These are phyloP conservation scores for Trametes elegans DNA, from an alignment of 768 basidiomycete genomes.

Conservation along the genomic window DNA sequence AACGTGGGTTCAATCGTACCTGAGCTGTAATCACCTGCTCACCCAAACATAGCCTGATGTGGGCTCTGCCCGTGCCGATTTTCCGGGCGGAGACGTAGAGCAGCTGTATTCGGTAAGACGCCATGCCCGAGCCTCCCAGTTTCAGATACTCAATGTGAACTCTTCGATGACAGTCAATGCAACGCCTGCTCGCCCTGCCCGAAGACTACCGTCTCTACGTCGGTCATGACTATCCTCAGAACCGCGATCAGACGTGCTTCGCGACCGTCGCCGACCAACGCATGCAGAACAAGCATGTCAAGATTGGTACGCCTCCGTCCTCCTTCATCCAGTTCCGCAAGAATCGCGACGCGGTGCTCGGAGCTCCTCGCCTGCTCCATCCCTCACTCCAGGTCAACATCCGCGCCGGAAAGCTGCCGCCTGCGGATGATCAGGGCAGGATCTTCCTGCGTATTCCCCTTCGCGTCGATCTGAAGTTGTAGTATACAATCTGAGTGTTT, in stretches of 20 bases:
- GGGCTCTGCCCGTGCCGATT: constrained; percentile 39
- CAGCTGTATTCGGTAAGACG: constrained; percentile 32
- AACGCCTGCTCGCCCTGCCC: constrained; percentile 35
- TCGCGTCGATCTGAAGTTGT: constrained; percentile 9
- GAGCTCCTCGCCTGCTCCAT: constrained; percentile 35
- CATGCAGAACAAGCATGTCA: constrained; percentile 30
- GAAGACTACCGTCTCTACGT: constrained; percentile 35
- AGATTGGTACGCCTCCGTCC: constrained; percentile 28
- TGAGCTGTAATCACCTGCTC: neutral
- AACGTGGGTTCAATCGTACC: constrained; percentile 24
- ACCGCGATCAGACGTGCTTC: constrained; percentile 28
- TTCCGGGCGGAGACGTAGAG: constrained; percentile 38
- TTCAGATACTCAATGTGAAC: neutral
- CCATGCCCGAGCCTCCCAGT: constrained; percentile 4
- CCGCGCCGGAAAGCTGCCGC: constrained; percentile 34
- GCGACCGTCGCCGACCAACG: constrained; percentile 37
- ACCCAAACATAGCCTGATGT: constrained; percentile 32
- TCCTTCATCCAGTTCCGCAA: constrained; percentile 33
- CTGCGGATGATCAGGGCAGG: constrained; percentile 26
- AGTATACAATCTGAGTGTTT: neutral
- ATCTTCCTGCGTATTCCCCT: constrained; percentile 29
- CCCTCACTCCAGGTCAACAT: constrained; percentile 39
- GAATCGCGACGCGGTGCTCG: constrained; percentile 33
- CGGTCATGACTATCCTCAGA: constrained; percentile 39
- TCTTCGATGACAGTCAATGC: constrained; percentile 33